Conservation (phyloP, 495 filamentous ascomycete genomes). For the Cercophora scortea region DNA sequence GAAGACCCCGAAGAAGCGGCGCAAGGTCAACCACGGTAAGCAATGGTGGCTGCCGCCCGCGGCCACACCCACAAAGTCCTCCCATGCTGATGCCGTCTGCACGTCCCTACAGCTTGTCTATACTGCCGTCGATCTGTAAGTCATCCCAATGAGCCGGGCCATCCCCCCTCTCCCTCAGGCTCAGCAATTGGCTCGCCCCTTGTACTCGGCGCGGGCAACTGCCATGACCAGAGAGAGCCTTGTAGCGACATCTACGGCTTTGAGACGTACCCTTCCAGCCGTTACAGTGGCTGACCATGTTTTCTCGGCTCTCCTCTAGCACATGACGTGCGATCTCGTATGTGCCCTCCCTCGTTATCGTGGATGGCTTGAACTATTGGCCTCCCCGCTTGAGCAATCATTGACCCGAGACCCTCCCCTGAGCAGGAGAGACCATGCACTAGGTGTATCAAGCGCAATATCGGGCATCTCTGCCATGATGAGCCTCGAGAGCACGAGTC, state of each 20-base stretch:
- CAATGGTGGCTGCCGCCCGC: slow-evolving; percentile 15
- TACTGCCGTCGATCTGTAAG: slow-evolving; percentile 99
- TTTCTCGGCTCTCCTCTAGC: slow-evolving; percentile 45
- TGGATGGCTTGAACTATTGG: slow-evolving; percentile 7
- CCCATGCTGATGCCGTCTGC: slow-evolving; percentile 37
- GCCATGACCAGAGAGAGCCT: slow-evolving; percentile 2
- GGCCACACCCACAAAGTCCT: slow-evolving; percentile 9
- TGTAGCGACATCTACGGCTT: slow-evolving; percentile 8
- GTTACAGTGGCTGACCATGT: slow-evolving; percentile 24
- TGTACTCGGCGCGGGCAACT: not conserved
- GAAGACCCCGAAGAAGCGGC: slow-evolving; percentile 83
- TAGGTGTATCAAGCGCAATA: slow-evolving; percentile 97
- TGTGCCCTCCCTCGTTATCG: slow-evolving; percentile 43
- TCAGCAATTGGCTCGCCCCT: slow-evolving; percentile 20
- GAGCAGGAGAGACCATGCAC: slow-evolving; percentile 86
- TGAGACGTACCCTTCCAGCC: slow-evolving; percentile 5
- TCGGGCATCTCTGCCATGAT: slow-evolving; percentile 97
- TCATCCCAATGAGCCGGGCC: slow-evolving; percentile 24
- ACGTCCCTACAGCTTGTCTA: slow-evolving; percentile 74
- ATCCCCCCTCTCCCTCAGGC: slow-evolving; percentile 10
- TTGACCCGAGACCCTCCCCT: slow-evolving; percentile 14
- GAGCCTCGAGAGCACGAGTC: slow-evolving; percentile 73
- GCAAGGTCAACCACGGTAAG: slow-evolving; percentile 99
- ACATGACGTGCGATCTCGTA: slow-evolving; percentile 99
- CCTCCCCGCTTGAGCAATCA: slow-evolving; percentile 6